These are phyloP conservation scores for Pseudogymnoascus sp. DNA, from an alignment of 2,329 filamentous ascomycete genomes.

Conservation along the genomic window DNA sequence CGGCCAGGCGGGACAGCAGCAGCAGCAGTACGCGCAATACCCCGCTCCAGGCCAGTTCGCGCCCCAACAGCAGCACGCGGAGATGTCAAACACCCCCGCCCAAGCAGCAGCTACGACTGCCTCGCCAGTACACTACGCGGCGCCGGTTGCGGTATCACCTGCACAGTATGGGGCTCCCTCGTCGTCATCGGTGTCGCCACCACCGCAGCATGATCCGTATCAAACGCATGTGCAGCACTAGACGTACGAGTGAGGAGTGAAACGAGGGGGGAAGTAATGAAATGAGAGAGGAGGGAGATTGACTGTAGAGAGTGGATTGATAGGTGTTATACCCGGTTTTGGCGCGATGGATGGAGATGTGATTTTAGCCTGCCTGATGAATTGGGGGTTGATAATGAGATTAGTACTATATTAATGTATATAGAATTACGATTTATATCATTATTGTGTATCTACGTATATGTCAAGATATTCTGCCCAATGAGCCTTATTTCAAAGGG, in stretches of 20 bases:
- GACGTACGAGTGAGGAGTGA: not conserved
- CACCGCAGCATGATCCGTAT: not conserved
- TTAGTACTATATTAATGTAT: slow-evolving; percentile 4
- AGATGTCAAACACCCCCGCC: not conserved
- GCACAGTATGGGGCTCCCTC: not conserved
- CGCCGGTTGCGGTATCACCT: not conserved
- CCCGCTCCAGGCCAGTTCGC: not conserved
- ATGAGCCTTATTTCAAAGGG: not conserved
- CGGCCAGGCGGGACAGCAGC: not conserved
- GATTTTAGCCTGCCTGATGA: not conserved
- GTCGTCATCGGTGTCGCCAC: not conserved
- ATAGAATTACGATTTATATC: not conserved
- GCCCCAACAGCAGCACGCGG: not conserved
- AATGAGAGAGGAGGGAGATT: not conserved
- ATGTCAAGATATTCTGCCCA: not conserved
- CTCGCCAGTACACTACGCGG: not conserved
- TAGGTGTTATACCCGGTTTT: slow-evolving; percentile 3
- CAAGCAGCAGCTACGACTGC: not conserved
- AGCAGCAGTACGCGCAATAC: not conserved
- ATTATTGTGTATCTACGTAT: not conserved
- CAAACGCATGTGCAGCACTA: not conserved
- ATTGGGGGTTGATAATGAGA: not conserved
- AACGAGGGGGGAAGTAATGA: not conserved
- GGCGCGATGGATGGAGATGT: not conserved
- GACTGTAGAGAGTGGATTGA: not conserved